Percentiles rank a stretch among this genome's conserved stretches.
Evolutionary conservation across 257 asterid genomes (phyloP).

Genomic region (Catharanthus roseus): DNA sequence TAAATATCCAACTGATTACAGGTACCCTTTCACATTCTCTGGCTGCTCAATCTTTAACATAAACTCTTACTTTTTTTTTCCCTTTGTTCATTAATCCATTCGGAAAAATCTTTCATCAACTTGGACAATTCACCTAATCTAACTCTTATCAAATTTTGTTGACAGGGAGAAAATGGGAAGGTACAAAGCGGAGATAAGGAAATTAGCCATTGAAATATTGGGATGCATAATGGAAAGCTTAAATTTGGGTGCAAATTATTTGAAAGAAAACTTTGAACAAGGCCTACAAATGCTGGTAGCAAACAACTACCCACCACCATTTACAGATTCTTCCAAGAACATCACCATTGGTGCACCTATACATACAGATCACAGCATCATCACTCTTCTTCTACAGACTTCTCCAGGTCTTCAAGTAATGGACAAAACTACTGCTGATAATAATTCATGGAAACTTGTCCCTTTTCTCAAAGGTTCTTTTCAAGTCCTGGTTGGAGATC

Average conservation of each 20-base stretch:
- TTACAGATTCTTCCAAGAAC: not conserved
- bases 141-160: too few relatives aligned
- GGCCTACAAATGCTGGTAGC: not conserved
- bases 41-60: too few relatives aligned
- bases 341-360: not conserved
- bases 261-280: not conserved
- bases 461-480: not conserved
- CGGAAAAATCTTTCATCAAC: too few relatives aligned
- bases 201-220: not conserved
- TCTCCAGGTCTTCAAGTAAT: not conserved
- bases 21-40: not conserved
- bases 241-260: not conserved
- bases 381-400: not conserved
- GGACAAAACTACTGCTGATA: not conserved
- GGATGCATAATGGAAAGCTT: not conserved
- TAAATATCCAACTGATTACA: not conserved
- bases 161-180: not conserved
- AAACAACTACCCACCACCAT: not conserved
- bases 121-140: too few relatives aligned
- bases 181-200: not conserved
- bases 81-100: too few relatives aligned
- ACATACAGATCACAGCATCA: not conserved
- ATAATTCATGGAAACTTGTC: not conserved
- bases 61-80: too few relatives aligned
- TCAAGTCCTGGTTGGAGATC: not conserved